A percentile compares a stretch with the other conserved stretches of the same genome.
These are phyloP conservation scores for Stachybotrys echinatus DNA, from an alignment of 2,329 filamentous ascomycete genomes.

Conservation along the genomic window DNA sequence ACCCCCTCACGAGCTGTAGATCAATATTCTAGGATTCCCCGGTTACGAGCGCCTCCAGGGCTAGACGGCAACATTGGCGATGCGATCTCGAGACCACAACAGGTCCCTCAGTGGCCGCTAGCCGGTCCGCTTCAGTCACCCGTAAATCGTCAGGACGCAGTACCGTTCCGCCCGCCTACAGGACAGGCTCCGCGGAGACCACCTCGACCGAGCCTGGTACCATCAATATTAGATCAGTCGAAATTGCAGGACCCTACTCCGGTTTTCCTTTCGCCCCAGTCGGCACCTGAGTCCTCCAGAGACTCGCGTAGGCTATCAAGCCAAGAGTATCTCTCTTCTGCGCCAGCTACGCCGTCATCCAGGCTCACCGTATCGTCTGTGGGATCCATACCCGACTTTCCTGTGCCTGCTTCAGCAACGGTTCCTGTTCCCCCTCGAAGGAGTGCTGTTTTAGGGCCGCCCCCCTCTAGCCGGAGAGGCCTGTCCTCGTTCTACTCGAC, in stretches of 20 bases:
- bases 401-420: conserved; percentile 30
- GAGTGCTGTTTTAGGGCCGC: conserved; percentile 53
- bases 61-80: conserved; percentile 22
- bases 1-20: conserved; percentile 19
- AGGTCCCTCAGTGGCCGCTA: conserved; percentile 51
- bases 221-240: conserved; percentile 53
- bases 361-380: conserved; percentile 48
- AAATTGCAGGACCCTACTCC: conserved; percentile 51
- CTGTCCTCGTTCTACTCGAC: conserved; percentile 62
- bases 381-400: conserved; percentile 56
- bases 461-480: conserved; percentile 54
- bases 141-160: conserved; percentile 22
- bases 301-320: conserved; percentile 21
- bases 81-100: conserved; percentile 49
- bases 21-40: conserved; percentile 11
- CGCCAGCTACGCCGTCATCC: conserved; percentile 42
- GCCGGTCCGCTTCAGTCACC: conserved; percentile 31
- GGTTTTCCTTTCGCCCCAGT: conserved; percentile 32
- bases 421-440: conserved; percentile 30
- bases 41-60: conserved; percentile 9
- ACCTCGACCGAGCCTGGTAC: conserved; percentile 54
- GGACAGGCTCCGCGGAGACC: conserved; percentile 52
- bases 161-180: conserved; percentile 46
- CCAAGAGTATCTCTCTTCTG: conserved; percentile 32
- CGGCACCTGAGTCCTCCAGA: conserved; percentile 22